Conservation (phyloP, 2,329 filamentous ascomycete genomes). For the Diaporthe capsici region DNA sequence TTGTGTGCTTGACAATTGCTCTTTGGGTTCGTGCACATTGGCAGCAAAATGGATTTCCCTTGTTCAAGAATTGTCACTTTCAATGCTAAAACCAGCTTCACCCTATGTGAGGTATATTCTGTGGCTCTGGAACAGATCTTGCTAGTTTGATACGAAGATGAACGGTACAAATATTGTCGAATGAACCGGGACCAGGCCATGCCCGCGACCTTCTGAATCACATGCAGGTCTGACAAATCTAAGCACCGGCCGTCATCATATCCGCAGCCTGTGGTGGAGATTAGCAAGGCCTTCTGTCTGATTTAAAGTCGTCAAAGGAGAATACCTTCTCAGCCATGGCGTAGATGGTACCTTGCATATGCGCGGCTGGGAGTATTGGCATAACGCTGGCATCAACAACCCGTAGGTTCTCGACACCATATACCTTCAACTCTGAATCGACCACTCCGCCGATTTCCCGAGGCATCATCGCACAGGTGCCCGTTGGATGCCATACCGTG, state of each 20-base stretch:
- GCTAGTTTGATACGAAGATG: background rate
- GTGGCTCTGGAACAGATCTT: background rate
- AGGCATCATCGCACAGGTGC: conserved; percentile 31
- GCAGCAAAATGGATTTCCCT: no score
- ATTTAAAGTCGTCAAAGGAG: background rate
- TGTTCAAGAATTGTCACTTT: no score
- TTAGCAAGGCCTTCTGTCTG: background rate
- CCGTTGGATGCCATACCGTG: conserved; percentile 24
- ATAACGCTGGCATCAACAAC: conserved; percentile 34
- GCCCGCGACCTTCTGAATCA: background rate
- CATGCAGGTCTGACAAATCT: background rate
- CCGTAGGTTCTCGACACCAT: conserved; percentile 29
- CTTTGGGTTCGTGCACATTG: no score
- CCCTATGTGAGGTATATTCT: background rate
- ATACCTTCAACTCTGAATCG: conserved; percentile 27
- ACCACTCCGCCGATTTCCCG: conserved; percentile 29
- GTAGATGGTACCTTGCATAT: conserved; percentile 29
- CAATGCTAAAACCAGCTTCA: no score
- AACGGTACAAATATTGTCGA: background rate
- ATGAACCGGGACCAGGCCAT: background rate
- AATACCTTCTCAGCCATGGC: conserved; percentile 37
- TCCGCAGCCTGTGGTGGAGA: background rate
- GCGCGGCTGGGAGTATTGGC: conserved; percentile 32
- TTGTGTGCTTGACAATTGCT: no score
- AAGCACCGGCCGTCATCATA: background rate